phyloP scores from a whole-genome alignment of 2,329 filamentous ascomycete genomes.

The Stemphylium vesicarium region DNA sequence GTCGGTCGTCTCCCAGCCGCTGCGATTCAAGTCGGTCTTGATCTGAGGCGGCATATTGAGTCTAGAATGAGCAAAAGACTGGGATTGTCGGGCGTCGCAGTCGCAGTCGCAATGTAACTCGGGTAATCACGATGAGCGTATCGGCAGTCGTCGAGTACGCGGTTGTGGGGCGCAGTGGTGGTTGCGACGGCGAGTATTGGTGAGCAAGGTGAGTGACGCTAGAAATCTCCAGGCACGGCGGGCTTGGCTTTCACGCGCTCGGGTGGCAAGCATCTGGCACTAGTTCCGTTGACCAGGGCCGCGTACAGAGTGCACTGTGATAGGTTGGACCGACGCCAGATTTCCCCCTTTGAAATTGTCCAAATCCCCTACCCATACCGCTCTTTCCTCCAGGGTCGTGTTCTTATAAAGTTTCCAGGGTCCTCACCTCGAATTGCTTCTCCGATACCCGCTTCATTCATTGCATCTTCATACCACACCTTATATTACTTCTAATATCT shows the following conservation, averaged over 20 bases:
- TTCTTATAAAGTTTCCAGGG: conserved; percentile 21
- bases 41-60: conserved; percentile 81
- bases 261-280: conserved; percentile 14
- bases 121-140: conserved; percentile 9
- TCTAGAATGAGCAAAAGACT: not conserved
- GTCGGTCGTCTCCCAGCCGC: conserved; percentile 93
- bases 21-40: conserved; percentile 93
- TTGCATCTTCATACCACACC: conserved; percentile 2
- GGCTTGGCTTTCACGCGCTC: conserved; percentile 17
- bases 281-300: conserved; percentile 14
- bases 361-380: conserved; percentile 36
- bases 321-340: conserved; percentile 22
- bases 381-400: conserved; percentile 30
- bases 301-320: conserved; percentile 24
- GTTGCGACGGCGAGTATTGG: conserved; percentile 9
- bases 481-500: conserved; percentile 16
- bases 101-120: not conserved
- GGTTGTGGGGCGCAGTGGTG: conserved; percentile 19
- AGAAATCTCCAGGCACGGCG: conserved; percentile 24
- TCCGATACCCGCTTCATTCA: conserved; percentile 4
- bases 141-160: conserved; percentile 18
- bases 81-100: not conserved
- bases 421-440: conserved; percentile 26
- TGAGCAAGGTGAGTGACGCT: conserved; percentile 19
- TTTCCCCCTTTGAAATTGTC: conserved; percentile 21